Evolutionary conservation across 2,329 filamentous ascomycete genomes (phyloP), one percentile per base, ranked within the genome.

Genomic region (Trichoderma guizhouense): DNA sequence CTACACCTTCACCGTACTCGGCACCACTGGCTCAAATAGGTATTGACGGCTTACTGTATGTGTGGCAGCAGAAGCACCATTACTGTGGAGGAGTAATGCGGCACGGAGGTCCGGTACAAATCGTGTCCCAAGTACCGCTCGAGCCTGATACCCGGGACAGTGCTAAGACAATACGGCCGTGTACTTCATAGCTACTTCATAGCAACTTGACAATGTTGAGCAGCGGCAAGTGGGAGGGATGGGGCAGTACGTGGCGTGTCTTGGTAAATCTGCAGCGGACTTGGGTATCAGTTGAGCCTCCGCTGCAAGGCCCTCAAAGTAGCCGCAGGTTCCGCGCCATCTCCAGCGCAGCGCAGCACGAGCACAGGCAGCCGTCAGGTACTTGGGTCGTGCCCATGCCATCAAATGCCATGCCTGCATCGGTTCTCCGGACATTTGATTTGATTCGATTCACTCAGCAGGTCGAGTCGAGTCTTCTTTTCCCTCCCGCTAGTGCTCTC

Each of bases 381-480:
- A 53, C 47, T 24, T 53, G 47, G 47, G 47, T 21, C 15, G 39
- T 43, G 39, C n/a, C 21, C 47, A 53, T 21, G n/a, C 43, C 43
- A 12, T 14, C 34, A 6, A 6, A 15, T n/a, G 15, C 39, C 18
- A 21, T 51, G 43, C 43, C 43, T 51, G 47, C 47, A 53, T 55
- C 30, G 63, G 39, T 55, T 55, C 47, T 66, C 63, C 63, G 64
- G 64, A 57, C 64, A 67, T 53, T 32, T 47, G 18, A n/a, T n/a
- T 55, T 51, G 30, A 34, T 65, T 53, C 24, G 62, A n/a, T 15
- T 32, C 43, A 28, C 39, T 26, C 39, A 32, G 30, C 39, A 24
- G 21, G n/a, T 18, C n/a, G 18, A n/a, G 39, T 43, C 36, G 1
- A 39, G 32, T 39, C 15, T 18, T 43, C 39, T 43, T 43, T n/a